These are phyloP conservation scores for Penicillium sp. DNA, from an alignment of 2,329 filamentous ascomycete species.

Conservation along the genomic window DNA sequence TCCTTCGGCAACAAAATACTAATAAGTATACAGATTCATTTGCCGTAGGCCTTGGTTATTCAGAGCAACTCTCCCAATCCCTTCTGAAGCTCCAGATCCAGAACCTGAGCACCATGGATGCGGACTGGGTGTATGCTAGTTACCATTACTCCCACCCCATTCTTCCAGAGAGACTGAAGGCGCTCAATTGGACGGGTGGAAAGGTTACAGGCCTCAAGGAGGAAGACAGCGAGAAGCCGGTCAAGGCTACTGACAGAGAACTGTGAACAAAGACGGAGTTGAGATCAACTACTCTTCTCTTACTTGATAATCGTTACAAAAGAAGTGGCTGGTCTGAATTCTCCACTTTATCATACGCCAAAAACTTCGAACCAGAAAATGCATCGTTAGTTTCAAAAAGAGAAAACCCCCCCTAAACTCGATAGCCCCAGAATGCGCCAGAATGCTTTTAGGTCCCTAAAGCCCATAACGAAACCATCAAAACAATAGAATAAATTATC, in stretches of 20 bases:
- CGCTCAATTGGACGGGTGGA: constrained; percentile 80
- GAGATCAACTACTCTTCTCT: background rate
- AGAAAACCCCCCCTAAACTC: background rate
- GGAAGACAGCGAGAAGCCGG: constrained; percentile 62
- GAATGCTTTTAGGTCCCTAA: constrained; percentile 21
- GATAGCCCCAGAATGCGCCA: constrained; percentile 5
- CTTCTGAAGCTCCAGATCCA: constrained; percentile 98
- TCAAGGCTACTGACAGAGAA: constrained; percentile 77
- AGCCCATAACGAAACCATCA: constrained; percentile 6
- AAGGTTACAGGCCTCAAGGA: constrained; percentile 54
- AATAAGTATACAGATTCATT: constrained; percentile 69
- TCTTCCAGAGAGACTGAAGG: constrained; percentile 87
- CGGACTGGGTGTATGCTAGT: constrained; percentile 96
- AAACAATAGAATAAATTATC: background rate
- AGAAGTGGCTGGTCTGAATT: background rate
- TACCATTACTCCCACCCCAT: constrained; percentile 99
- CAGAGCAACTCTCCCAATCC: constrained; percentile 78
- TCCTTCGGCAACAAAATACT: constrained; percentile 20
- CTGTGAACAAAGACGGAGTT: constrained; percentile 54
- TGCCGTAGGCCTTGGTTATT: constrained; percentile 82
- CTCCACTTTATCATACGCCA: background rate
- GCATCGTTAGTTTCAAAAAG: constrained; percentile 4
- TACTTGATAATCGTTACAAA: constrained; percentile 2
- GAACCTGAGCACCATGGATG: constrained; percentile 98
- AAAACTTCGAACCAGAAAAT: background rate